Percentiles rank a stretch among this genome's conserved stretches.
Conservation (phyloP, 2,329 filamentous ascomycete genomes). For the Monilinia fructicola region DNA sequence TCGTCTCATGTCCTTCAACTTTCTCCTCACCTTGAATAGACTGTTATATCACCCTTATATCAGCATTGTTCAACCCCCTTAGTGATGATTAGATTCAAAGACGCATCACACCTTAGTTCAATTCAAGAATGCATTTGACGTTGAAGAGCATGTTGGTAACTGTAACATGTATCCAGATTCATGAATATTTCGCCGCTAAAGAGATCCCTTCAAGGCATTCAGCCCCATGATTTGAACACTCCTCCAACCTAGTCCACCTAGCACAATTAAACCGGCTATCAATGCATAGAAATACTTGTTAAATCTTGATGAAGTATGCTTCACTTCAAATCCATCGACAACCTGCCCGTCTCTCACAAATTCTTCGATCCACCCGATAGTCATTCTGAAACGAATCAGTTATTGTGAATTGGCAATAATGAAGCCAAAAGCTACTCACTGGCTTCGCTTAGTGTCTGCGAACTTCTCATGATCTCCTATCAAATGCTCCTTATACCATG, state of each 20-base stretch:
- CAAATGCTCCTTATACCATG: slow-evolving; percentile 49
- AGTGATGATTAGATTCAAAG: too few relatives aligned
- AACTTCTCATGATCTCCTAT: slow-evolving; percentile 50
- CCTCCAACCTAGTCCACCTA: neutral
- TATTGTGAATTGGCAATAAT: neutral
- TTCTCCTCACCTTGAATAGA: too few relatives aligned
- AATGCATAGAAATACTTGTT: neutral
- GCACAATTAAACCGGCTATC: neutral
- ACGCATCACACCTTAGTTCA: too few relatives aligned
- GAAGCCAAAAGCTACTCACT: neutral
- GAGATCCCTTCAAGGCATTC: neutral
- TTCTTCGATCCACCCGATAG: slow-evolving; percentile 4
- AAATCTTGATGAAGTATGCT: neutral
- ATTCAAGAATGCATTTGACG: too few relatives aligned
- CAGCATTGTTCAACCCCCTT: too few relatives aligned
- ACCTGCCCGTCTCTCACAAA: neutral
- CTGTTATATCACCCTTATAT: too few relatives aligned
- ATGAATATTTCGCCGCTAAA: neutral
- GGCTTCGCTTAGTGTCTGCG: slow-evolving; percentile 47
- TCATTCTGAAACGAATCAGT: neutral
- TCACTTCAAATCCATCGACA: neutral
- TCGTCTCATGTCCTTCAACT: too few relatives aligned
- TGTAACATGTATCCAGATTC: neutral
- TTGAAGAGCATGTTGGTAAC: neutral
- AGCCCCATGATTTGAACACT: neutral